Evolutionary conservation across 306 rosid species (phyloP).

Genomic region (Cucurbita maxima): DNA sequence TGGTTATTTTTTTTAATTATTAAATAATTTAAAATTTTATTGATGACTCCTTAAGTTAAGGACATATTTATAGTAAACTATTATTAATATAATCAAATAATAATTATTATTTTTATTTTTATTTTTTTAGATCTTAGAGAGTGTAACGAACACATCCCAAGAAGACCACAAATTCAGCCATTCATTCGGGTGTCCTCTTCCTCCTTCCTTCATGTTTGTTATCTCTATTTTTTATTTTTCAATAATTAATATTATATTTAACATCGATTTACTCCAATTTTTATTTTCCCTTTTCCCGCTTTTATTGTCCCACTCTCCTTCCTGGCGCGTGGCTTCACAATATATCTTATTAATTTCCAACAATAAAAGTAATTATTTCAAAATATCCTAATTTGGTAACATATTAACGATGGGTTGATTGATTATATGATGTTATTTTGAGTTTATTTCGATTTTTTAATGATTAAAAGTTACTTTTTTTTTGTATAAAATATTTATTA

Average conservation of each 20-base stretch:
- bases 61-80: too few relatives aligned
- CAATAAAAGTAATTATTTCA: not conserved
- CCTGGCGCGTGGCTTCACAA: not conserved
- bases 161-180: slow-evolving; percentile 8
- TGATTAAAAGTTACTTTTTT: not conserved
- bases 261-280: not conserved
- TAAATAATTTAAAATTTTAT: too few relatives aligned
- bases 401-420: not conserved
- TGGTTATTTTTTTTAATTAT: too few relatives aligned
- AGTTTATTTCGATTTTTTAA: too few relatives aligned
- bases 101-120: not conserved
- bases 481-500: not conserved
- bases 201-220: not conserved
- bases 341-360: too few relatives aligned
- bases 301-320: not conserved
- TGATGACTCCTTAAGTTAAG: too few relatives aligned
- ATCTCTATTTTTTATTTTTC: not conserved
- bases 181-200: slow-evolving; percentile 5
- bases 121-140: not conserved
- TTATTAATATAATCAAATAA: too few relatives aligned
- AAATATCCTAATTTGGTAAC: not conserved
- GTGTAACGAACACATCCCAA: not conserved
- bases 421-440: not conserved
- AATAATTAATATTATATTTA: not conserved
- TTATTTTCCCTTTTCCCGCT: not conserved